Evolutionary conservation across 345 rosid species (phyloP), one percentile per base, ranked within the genome.

Genomic region (Corchorus capsularis): DNA sequence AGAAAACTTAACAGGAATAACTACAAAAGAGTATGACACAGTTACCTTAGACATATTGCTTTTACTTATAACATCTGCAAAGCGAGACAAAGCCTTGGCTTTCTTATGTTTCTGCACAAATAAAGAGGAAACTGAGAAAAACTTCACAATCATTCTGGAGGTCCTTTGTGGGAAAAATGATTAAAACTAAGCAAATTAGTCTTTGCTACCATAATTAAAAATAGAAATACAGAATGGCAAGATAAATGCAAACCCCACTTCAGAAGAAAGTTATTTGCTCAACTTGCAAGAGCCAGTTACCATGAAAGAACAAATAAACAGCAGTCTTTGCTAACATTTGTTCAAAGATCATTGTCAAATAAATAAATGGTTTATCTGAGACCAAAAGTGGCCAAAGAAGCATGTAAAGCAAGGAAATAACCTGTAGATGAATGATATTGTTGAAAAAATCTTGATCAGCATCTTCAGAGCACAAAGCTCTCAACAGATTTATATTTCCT

Each of bases 381-480:
- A 60, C 7, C 15, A 32, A 32, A 50, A 50, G 22, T 32, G 22
- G 3, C n/a, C 27, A 15, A 69, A 49, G 22, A 5, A 69, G 72
- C 46, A 15, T 19, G 35, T 5, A 66, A 78, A 16, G 61, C 32
- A 76, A 81, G 60, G 64, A 37, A 72, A 19, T 63, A 61, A 93
- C 97, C 97, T 91, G 98, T 78, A 93, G 82, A 85, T 91, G 94
- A 73, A 86, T 79, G 64, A 96, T 83, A 72, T 92, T 79, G 77
- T 86, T 87, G 79, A 96, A 93, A 85, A 96, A 96, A 86, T 93
- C 98, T 27, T 89, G 80, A 77, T 96, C 94, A 46, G 91, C 90
- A 80, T 96, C 93, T 73, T 88, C 94, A 70, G 96, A 89, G 83
- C 94, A 90, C 68, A 96, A 77, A 64, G 87, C 88, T 82, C 79